Evolutionary conservation across 352 stramenopile genomes (phyloP), one percentile per base, ranked within the genome.

Genomic region (Pythium utonaiense): DNA sequence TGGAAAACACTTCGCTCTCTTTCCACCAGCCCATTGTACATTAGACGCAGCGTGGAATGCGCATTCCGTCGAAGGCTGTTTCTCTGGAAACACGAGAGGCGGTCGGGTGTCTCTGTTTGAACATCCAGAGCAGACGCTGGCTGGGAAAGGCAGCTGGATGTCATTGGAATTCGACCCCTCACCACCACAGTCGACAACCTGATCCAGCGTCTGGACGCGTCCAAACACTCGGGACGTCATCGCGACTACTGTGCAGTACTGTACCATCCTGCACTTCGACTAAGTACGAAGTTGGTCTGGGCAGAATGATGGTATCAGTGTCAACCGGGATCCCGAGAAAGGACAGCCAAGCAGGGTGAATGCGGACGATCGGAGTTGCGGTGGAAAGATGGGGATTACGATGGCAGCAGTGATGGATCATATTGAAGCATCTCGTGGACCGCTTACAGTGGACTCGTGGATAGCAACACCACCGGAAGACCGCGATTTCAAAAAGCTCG

Each of bases 401-500:
- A n/a, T n/a, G n/a, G n/a, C n/a, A n/a, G n/a, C n/a, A n/a, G n/a
- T 36, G 31, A 12, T 36, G 13, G 31, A 36, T 36, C 13, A 36
- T 36, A 36, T 7, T 36, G 13, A 36, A 36, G 31, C n/a, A n/a
- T n/a, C n/a, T n/a, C n/a, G n/a, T n/a, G n/a, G n/a, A n/a, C n/a
- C n/a, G n/a, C n/a, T n/a, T n/a, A n/a, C n/a, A n/a, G n/a, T n/a
- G n/a, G n/a, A n/a, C n/a, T 33, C 21, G 19, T 36, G 31, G 40
- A 64, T 38, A 7, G 27, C 28, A 24, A 67, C 45, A 50, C 34
- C 48, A 42, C 79, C 79, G 24, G 77, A 76, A 33, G 79, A 89
- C 45, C 73, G 80, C 3, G 73, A 77, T 22, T 58, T 57, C 10
- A 89, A 33, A 28, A 86, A 80, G 6, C 47, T 62, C 3, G 57